phyloP scores from a whole-genome alignment of 1,139 yeast species.

The Yamadazyma friedrichii region DNA sequence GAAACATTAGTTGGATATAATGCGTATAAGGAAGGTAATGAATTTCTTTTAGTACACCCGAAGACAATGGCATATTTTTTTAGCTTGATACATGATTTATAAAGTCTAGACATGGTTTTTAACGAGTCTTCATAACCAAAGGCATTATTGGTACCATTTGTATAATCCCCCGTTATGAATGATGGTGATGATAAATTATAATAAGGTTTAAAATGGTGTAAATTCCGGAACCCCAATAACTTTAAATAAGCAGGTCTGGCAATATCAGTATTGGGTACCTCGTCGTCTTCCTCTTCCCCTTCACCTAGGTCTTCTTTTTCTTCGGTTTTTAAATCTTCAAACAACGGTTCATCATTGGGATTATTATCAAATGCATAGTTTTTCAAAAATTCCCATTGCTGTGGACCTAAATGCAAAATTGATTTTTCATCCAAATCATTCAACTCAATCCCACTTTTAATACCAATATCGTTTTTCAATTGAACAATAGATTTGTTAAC shows the following conservation, averaged over 20 bases:
- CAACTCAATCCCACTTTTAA: conserved; percentile 27
- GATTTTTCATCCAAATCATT: conserved; percentile 30
- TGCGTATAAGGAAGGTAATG: conserved; percentile 61
- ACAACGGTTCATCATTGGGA: conserved; percentile 21
- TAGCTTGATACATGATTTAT: conserved; percentile 53
- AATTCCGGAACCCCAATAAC: conserved; percentile 64
- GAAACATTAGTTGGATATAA: conserved; percentile 52
- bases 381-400: conserved; percentile 30
- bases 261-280: conserved; percentile 16
- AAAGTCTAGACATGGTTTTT: conserved; percentile 66
- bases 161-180: conserved; percentile 52
- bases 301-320: conserved; percentile 16
- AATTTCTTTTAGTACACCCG: conserved; percentile 58
- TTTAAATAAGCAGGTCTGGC: conserved; percentile 43
- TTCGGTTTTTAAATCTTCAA: conserved; percentile 10
- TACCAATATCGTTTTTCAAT: conserved; percentile 41
- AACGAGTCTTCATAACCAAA: conserved; percentile 59
- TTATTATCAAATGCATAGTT: conserved; percentile 38
- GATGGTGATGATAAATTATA: conserved; percentile 55
- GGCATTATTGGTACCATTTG: conserved; percentile 29
- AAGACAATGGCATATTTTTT: conserved; percentile 66
- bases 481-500: conserved; percentile 23
- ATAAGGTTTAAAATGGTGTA: conserved; percentile 43
- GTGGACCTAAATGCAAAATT: conserved; percentile 25
- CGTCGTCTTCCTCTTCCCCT: conserved; percentile 16